Evolutionary conservation across 306 rosid species (phyloP).

Genomic region (Urtica urens): DNA sequence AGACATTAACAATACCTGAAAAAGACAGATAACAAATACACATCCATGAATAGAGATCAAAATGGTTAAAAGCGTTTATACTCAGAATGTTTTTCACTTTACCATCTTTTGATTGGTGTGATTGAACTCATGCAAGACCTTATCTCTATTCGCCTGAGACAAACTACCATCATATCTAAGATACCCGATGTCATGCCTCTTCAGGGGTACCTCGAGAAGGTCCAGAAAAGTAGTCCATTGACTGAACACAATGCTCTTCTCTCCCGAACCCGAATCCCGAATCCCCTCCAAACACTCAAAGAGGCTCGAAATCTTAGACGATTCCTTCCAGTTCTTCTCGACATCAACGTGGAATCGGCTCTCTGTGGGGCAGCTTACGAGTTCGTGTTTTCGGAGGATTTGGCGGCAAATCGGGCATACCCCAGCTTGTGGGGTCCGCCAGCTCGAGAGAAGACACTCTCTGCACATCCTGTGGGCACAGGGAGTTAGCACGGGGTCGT

Average conservation of each 20-base stretch:
- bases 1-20: conserved; percentile 70
- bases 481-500: conserved; percentile 79
- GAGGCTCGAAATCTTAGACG: conserved; percentile 63
- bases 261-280: conserved; percentile 26
- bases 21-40: neutral
- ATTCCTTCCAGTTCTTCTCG: conserved; percentile 65
- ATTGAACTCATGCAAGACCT: conserved; percentile 56
- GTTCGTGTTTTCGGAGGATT: conserved; percentile 34
- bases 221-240: conserved; percentile 80
- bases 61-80: too few relatives aligned
- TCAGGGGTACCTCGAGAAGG: conserved; percentile 61
- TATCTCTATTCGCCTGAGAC: conserved; percentile 60
- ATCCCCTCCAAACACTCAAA: conserved; percentile 44
- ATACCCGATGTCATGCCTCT: conserved; percentile 38
- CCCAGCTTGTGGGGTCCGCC: conserved; percentile 49
- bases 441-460: conserved; percentile 63
- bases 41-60: too few relatives aligned
- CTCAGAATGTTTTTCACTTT: conserved; percentile 8
- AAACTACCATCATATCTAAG: conserved; percentile 63
- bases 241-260: conserved; percentile 73
- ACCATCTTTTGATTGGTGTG: conserved; percentile 45
- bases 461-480: conserved; percentile 87
- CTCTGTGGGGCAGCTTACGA: conserved; percentile 49
- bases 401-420: conserved; percentile 63
- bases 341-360: conserved; percentile 51